Conservation (phyloP, 2,329 filamentous ascomycete genomes). For the Xylaria digitata region DNA sequence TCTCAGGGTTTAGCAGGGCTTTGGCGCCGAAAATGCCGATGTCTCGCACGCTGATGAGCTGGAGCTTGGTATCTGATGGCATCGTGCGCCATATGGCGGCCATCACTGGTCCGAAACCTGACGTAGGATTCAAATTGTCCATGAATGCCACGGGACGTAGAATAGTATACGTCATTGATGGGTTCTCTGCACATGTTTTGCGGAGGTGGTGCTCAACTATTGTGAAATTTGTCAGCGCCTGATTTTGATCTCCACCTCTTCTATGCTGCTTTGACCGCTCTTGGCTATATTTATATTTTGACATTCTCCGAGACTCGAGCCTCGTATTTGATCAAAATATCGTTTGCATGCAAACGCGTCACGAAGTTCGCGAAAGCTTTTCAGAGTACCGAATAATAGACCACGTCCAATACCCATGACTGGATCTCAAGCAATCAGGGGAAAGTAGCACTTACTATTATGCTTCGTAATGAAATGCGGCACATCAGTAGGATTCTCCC, state of each 20-base stretch:
- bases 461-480: constrained; percentile 70
- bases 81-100: constrained; percentile 50
- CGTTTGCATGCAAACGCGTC: too few species aligned
- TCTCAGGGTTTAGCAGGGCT: constrained; percentile 46
- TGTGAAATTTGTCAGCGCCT: constrained; percentile 1
- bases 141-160: constrained; percentile 56
- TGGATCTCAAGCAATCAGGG: not conserved
- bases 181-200: constrained; percentile 30
- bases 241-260: not conserved
- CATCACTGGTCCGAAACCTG: constrained; percentile 50
- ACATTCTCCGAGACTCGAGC: too few species aligned
- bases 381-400: too few species aligned
- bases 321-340: too few species aligned
- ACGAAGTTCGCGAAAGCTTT: too few species aligned
- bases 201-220: constrained; percentile 36
- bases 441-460: constrained; percentile 44
- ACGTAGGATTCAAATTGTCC: constrained; percentile 53
- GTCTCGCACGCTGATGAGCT: constrained; percentile 54
- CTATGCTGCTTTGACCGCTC: not conserved
- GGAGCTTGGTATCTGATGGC: constrained; percentile 48
- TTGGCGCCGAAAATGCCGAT: constrained; percentile 54
- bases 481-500: constrained; percentile 62
- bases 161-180: constrained; percentile 53
- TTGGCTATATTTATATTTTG: too few species aligned
- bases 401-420: not conserved